Conservation (phyloP, 768 basidiomycete genomes). For the Favolaschia claudopus region DNA sequence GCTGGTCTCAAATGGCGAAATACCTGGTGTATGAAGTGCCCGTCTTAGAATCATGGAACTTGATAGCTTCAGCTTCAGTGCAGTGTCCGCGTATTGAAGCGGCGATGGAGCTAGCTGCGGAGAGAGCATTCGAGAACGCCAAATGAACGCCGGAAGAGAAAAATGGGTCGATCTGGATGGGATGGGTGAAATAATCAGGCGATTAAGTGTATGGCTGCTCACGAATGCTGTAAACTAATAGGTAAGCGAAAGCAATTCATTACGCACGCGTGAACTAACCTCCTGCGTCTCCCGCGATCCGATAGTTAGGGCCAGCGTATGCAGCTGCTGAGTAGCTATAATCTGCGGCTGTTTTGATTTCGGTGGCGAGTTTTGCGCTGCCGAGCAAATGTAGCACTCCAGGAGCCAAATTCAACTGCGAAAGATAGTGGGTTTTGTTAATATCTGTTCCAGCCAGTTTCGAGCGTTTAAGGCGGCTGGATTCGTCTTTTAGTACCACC, state of each 20-base stretch:
- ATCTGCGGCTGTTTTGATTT: constrained; percentile 40
- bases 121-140: constrained; percentile 43
- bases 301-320: constrained; percentile 41
- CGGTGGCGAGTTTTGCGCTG: constrained; percentile 30
- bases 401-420: constrained; percentile 36
- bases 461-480: constrained; percentile 41
- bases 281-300: constrained; percentile 43
- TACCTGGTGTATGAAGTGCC: constrained; percentile 43
- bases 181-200: no score
- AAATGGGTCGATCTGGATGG: constrained; percentile 71
- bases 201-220: no score
- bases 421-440: constrained; percentile 37
- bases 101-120: constrained; percentile 43
- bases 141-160: constrained; percentile 61
- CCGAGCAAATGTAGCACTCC: constrained; percentile 33
- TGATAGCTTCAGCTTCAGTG: constrained; percentile 36
- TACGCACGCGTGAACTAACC: constrained; percentile 32
- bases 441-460: constrained; percentile 28
- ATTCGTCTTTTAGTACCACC: constrained; percentile 53
- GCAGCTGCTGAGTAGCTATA: constrained; percentile 42
- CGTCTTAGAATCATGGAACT: constrained; percentile 41
- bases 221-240: no score
- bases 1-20: background rate
- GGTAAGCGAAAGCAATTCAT: no score
- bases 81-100: constrained; percentile 38